Evolutionary conservation across 2,329 filamentous ascomycete species (phyloP), one percentile per base, ranked within the genome.

Genomic region (Talaromyces sp.): DNA sequence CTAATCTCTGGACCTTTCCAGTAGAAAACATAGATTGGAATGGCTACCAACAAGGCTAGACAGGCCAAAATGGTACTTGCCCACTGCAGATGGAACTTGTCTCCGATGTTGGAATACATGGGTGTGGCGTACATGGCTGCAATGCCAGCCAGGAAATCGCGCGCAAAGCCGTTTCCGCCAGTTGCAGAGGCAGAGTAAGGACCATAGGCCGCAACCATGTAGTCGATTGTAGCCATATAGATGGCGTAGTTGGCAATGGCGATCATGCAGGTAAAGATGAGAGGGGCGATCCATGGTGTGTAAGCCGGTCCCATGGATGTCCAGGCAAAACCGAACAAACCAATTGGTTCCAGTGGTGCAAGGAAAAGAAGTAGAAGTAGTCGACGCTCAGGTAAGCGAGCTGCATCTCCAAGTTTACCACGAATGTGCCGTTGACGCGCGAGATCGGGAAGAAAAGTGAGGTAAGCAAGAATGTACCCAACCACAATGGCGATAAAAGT

Each of bases 201-300:
- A 0, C 89, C 89, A 67, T 91, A 90, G 0, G 88, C 86, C 61
- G 86, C 87, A 38, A 90, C 84, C 84, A 90, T 90, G 75, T 91
- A 91, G 72, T 91, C 87, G 64, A 90, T 89, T 1, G 87, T 89
- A 1, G 87, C 86, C 85, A 89, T 89, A 75, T 90, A 90, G 61
- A 90, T 89, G 35, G 83, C 78, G 61, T 88, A 89, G 68, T 91
- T 91, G 59, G 88, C 88, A 56, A 91, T 86, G 24, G 87, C 89
- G 56, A 91, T 86, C 51, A 89, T 77, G 17, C 80, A 80, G 1
- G 82, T 81, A 64, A 87, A 89, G 53, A 90, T 75, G 77, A 88
- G 83, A 2, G 86, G 85, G 0, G 81, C 86, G 24, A 89, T 84
- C 88, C 89, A 91, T 64, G 85, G 84, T 2, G 82, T 77, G 85